A percentile compares a stretch with the other conserved stretches of the same genome.
phyloP scores from a whole-genome alignment of 2,329 filamentous ascomycete species.

The Sclerotinia minor region DNA sequence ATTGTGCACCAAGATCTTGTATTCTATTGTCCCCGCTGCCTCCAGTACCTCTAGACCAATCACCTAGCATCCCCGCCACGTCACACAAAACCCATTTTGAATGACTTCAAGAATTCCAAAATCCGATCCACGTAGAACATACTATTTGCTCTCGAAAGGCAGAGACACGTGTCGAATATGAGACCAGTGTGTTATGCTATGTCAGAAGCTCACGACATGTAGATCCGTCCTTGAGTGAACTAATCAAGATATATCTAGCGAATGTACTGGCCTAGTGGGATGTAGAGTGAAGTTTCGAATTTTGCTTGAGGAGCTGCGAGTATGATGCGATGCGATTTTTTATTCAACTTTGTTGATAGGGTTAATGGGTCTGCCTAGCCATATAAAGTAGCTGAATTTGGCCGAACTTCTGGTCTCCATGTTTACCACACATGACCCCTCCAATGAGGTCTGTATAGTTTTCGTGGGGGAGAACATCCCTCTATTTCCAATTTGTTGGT shows the following conservation, averaged over 20 bases:
- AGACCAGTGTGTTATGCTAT: background rate
- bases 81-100: constrained; percentile 10
- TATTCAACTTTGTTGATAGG: background rate
- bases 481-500: background rate
- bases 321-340: background rate
- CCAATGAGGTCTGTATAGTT: background rate
- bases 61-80: constrained; percentile 5
- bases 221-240: background rate
- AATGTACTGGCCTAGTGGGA: background rate
- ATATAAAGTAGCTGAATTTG: background rate
- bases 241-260: background rate
- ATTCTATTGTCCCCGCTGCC: background rate
- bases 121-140: constrained; percentile 3
- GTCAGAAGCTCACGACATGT: background rate
- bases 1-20: background rate
- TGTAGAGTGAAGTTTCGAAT: background rate
- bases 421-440: too few relatives aligned
- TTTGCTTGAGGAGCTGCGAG: background rate
- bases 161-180: constrained; percentile 15
- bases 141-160: background rate
- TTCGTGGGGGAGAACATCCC: background rate
- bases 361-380: background rate
- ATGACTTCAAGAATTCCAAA: background rate
- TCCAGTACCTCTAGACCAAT: background rate
- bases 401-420: background rate